Evolutionary conservation across 2,329 filamentous ascomycete species (phyloP).

Genomic region (Furcasterigmium sp.): DNA sequence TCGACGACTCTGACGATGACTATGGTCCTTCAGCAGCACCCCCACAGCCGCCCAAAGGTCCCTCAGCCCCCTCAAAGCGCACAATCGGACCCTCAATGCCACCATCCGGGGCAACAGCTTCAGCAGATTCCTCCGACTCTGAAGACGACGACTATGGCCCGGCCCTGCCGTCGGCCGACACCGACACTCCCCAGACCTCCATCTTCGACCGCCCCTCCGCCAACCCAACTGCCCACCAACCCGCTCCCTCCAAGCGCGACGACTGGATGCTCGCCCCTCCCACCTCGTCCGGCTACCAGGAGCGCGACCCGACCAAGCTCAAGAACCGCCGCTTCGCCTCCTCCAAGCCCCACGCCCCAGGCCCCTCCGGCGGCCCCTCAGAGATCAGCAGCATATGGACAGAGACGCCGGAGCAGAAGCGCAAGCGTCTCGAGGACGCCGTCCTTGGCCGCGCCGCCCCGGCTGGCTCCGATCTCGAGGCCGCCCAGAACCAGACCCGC

Average conservation of each 20-base stretch:
- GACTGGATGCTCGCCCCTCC: slow-evolving; percentile 80
- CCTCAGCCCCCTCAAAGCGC: slow-evolving; percentile 21
- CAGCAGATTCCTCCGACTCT: slow-evolving; percentile 32
- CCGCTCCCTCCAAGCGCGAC: slow-evolving; percentile 61
- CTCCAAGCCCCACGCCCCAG: slow-evolving; percentile 34
- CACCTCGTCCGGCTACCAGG: slow-evolving; percentile 46
- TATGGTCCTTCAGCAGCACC: slow-evolving; percentile 18
- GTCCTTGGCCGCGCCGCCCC: slow-evolving; percentile 66
- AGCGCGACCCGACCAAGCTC: slow-evolving; percentile 76
- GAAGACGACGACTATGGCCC: slow-evolving; percentile 49
- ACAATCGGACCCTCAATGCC: slow-evolving; percentile 37
- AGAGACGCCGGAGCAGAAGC: slow-evolving; percentile 85
- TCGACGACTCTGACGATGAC: slow-evolving; percentile 26
- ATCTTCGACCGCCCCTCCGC: slow-evolving; percentile 27
- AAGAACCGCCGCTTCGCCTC: slow-evolving; percentile 79
- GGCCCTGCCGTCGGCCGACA: slow-evolving; percentile 42
- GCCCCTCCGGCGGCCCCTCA: slow-evolving; percentile 22
- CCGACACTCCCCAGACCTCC: slow-evolving; percentile 40
- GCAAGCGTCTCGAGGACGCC: slow-evolving; percentile 72
- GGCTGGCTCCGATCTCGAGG: slow-evolving; percentile 19
- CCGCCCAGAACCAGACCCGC: slow-evolving; percentile 29
- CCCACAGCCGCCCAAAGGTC: slow-evolving; percentile 17
- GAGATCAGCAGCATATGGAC: slow-evolving; percentile 75
- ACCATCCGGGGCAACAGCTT: slow-evolving; percentile 24
- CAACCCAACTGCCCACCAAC: slow-evolving; percentile 17